These are phyloP conservation scores for Neurospora sp. DNA, from an alignment of 495 filamentous ascomycete species.

Conservation along the genomic window DNA sequence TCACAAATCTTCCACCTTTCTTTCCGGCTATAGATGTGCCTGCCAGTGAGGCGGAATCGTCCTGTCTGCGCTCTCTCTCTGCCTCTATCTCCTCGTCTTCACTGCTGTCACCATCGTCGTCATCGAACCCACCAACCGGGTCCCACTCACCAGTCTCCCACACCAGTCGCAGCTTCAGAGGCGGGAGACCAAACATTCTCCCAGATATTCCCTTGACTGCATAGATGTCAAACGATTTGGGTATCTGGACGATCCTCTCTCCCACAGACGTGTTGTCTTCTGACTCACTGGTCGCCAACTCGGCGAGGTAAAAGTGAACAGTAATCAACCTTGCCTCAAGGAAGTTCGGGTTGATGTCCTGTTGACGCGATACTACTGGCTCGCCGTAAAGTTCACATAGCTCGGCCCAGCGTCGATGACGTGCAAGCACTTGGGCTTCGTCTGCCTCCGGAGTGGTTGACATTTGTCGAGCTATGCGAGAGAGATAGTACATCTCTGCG, in stretches of 20 bases:
- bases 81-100: slow-evolving; percentile 40
- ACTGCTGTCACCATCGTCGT: slow-evolving; percentile 44
- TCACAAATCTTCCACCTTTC: slow-evolving; percentile 46
- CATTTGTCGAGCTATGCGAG: slow-evolving; percentile 64
- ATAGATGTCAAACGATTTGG: slow-evolving; percentile 69
- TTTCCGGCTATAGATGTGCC: slow-evolving; percentile 4
- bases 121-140: slow-evolving; percentile 56
- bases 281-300: slow-evolving; percentile 6
- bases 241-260: slow-evolving; percentile 45
- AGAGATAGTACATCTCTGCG: slow-evolving; percentile 87
- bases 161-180: slow-evolving; percentile 54
- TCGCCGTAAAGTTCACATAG: slow-evolving; percentile 66
- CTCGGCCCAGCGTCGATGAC: slow-evolving; percentile 60
- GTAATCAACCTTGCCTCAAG: slow-evolving; percentile 64
- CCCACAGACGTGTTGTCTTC: slow-evolving; percentile 5
- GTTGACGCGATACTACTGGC: slow-evolving; percentile 43
- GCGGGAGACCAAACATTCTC: slow-evolving; percentile 53
- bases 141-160: slow-evolving; percentile 84
- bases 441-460: slow-evolving; percentile 45
- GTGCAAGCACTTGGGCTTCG: slow-evolving; percentile 41
- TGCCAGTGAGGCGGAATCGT: background rate
- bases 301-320: slow-evolving; percentile 45
- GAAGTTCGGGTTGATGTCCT: slow-evolving; percentile 49
- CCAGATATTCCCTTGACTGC: slow-evolving; percentile 68
- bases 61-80: slow-evolving; percentile 7